These are phyloP conservation scores for Ophiostoma tasmaniense DNA, from an alignment of 2,329 filamentous ascomycete genomes.

Conservation along the genomic window DNA sequence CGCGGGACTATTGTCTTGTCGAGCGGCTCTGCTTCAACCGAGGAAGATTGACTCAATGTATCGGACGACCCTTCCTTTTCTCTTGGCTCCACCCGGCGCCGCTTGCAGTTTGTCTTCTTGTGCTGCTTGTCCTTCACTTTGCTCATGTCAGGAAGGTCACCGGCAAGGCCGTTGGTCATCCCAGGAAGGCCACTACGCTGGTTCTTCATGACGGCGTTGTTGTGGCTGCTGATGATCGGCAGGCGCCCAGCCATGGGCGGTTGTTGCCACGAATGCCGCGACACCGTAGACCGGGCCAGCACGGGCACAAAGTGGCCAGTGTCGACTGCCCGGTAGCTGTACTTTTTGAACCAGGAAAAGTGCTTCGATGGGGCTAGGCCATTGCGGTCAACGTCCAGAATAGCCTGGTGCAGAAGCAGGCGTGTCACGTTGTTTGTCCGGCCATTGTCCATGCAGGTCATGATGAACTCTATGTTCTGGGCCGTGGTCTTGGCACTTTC, in stretches of 20 bases:
- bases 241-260: constrained; percentile 39
- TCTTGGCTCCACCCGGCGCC: neutral
- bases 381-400: constrained; percentile 65
- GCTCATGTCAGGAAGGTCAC: neutral
- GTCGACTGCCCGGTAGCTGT: constrained; percentile 24
- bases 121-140: neutral
- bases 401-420: constrained; percentile 75
- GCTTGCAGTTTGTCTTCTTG: neutral
- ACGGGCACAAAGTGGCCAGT: constrained; percentile 36
- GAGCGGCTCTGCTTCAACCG: neutral
- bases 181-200: neutral
- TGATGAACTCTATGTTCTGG: constrained; percentile 60
- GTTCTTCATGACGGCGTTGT: neutral
- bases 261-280: constrained; percentile 33
- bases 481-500: constrained; percentile 33
- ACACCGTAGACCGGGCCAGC: constrained; percentile 37
- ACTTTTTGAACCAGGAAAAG: constrained; percentile 23
- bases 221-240: constrained; percentile 26
- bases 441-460: constrained; percentile 69
- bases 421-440: constrained; percentile 66
- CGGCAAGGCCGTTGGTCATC: neutral
- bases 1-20: constrained; percentile 5
- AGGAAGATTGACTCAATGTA: neutral
- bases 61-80: neutral
- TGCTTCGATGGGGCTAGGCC: constrained; percentile 27